These are phyloP conservation scores for Macadamia tetraphylla DNA, from an alignment of 164 flowering plant species.

Conservation along the genomic window DNA sequence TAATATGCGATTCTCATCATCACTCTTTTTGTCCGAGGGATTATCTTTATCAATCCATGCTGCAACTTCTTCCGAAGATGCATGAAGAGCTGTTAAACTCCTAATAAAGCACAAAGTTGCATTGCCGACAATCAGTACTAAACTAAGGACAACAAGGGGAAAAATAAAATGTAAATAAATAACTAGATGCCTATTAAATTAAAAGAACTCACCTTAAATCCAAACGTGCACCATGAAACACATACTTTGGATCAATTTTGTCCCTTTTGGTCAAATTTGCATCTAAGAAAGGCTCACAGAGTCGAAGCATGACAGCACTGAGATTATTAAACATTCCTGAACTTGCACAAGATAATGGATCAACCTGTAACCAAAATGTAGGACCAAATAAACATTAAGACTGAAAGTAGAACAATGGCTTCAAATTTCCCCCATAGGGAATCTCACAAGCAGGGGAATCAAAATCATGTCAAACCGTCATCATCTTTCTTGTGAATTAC, in stretches of 20 bases:
- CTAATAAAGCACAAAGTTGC: conserved; percentile 27
- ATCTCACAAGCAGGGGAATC: not conserved
- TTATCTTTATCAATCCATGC: conserved; percentile 51
- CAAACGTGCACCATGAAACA: conserved; percentile 54
- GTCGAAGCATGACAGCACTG: conserved; percentile 93
- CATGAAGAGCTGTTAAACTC: conserved; percentile 85
- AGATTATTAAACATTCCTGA: conserved; percentile 96
- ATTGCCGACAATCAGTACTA: conserved; percentile 15
- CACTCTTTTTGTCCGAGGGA: conserved; percentile 22
- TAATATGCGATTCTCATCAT: conserved; percentile 49
- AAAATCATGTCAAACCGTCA: not conserved
- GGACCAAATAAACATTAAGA: too few species aligned
- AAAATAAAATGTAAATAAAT: not conserved
- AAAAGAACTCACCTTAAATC: conserved; percentile 53
- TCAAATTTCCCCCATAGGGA: not conserved
- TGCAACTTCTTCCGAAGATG: conserved; percentile 91
- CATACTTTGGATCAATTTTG: conserved; percentile 85
- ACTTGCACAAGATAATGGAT: conserved; percentile 88
- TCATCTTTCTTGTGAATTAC: not conserved
- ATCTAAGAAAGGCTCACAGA: conserved; percentile 93
- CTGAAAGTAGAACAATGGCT: not conserved
- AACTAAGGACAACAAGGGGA: not conserved
- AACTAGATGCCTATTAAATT: not conserved
- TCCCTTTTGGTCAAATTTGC: conserved; percentile 71
- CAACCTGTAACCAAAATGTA: conserved; percentile 50